phyloP scores from a whole-genome alignment of 768 basidiomycete species.

The Calocera cornea region DNA sequence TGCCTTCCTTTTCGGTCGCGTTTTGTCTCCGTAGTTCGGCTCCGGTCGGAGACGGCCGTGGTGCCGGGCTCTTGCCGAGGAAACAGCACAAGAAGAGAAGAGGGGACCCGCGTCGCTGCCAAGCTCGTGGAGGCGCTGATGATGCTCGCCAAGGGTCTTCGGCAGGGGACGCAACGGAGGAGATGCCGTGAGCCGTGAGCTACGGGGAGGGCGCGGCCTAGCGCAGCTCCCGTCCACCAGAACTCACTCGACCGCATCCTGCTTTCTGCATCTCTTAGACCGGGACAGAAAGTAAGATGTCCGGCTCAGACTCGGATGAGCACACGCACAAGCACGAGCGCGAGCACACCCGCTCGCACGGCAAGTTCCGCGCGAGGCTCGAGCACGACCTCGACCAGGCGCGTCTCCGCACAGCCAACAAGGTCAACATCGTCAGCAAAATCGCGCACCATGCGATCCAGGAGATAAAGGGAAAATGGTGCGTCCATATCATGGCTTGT shows the following conservation, averaged over 20 bases:
- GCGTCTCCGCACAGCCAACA: not conserved
- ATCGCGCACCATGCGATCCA: constrained; percentile 2
- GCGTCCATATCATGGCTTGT: not conserved
- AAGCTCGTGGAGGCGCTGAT: not conserved
- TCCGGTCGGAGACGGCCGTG: too few species aligned
- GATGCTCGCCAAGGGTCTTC: not conserved
- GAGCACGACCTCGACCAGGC: not conserved
- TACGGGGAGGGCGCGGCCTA: not conserved
- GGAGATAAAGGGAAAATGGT: constrained; percentile 4
- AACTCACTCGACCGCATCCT: too few species aligned
- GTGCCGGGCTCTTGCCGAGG: too few species aligned
- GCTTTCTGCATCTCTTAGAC: too few species aligned
- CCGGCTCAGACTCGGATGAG: not conserved
- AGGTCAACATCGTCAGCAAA: not conserved
- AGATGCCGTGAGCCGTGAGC: not conserved
- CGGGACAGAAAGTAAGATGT: not conserved
- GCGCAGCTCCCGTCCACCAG: too few species aligned
- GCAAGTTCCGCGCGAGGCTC: not conserved
- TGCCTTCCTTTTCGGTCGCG: too few species aligned
- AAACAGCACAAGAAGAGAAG: too few species aligned
- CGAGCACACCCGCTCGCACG: too few species aligned
- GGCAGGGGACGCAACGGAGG: not conserved
- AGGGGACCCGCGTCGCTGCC: not conserved
- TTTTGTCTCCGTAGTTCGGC: too few species aligned
- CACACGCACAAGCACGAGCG: not conserved